Evolutionary conservation across 2,329 filamentous ascomycete genomes (phyloP).

Genomic region (Gaeumannomyces tritici): DNA sequence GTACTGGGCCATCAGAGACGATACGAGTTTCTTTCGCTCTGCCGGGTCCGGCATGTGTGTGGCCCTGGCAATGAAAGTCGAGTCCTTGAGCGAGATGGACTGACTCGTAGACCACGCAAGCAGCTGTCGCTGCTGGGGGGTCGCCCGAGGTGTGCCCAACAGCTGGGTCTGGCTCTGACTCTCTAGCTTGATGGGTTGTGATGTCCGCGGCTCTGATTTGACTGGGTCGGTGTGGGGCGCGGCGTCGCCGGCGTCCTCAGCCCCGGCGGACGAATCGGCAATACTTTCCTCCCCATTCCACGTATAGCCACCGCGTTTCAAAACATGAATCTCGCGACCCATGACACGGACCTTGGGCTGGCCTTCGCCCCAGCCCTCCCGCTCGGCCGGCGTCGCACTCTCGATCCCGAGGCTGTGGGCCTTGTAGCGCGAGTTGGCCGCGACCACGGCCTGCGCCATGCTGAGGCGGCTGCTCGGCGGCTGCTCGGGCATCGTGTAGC

Average conservation of each 20-base stretch:
- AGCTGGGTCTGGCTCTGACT: constrained; percentile 11
- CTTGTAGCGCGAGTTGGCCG: constrained; percentile 68
- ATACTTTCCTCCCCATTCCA: constrained; percentile 34
- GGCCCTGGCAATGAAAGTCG: constrained; percentile 48
- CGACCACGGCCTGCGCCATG: constrained; percentile 74
- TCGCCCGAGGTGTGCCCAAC: constrained; percentile 6
- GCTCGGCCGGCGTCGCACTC: constrained; percentile 52
- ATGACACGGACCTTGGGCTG: constrained; percentile 66
- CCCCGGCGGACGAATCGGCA: constrained; percentile 9
- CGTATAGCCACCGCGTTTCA: constrained; percentile 70
- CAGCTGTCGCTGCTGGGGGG: constrained; percentile 9
- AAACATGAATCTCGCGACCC: constrained; percentile 62
- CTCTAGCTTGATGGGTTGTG: background rate
- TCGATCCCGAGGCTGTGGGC: constrained; percentile 67
- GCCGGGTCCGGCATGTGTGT: constrained; percentile 26
- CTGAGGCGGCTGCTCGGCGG: constrained; percentile 76
- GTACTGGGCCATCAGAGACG: constrained; percentile 36
- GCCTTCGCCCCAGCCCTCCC: constrained; percentile 64
- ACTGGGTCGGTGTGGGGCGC: background rate
- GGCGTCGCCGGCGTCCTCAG: constrained; percentile 5
- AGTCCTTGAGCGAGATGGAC: constrained; percentile 40
- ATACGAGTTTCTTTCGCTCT: constrained; percentile 32
- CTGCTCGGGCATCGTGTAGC: constrained; percentile 78
- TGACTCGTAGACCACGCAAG: constrained; percentile 40
- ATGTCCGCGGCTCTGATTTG: background rate